phyloP scores from a whole-genome alignment of 352 stramenopile species.

The Globisporangium spiculum region DNA sequence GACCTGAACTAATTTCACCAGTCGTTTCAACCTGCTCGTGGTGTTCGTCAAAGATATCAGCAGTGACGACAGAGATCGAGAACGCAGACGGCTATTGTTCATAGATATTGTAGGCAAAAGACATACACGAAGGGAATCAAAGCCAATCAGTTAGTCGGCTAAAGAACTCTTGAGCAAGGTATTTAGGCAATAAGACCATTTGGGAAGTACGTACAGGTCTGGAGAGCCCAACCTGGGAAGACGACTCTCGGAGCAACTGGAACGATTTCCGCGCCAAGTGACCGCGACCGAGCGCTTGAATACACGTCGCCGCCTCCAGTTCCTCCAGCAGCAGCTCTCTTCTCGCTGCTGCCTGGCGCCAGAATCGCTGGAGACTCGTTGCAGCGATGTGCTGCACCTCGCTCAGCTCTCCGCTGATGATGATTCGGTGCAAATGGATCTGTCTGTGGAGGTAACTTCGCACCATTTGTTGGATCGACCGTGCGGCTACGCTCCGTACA shows the following conservation, averaged over 20 bases:
- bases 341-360: constrained; percentile 23
- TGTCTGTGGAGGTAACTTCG: constrained; percentile 25
- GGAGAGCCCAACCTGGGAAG: constrained; percentile 15
- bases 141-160: background rate
- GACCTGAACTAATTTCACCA: constrained; percentile 1
- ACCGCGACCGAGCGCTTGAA: constrained; percentile 60
- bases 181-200: background rate
- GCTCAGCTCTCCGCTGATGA: constrained; percentile 29
- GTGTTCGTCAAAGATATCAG: constrained; percentile 21
- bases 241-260: constrained; percentile 37
- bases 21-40: constrained; percentile 4
- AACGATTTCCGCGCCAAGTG: constrained; percentile 49
- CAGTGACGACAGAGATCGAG: constrained; percentile 23
- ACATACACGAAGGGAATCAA: background rate
- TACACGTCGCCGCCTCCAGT: constrained; percentile 63
- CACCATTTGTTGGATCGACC: constrained; percentile 46
- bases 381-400: constrained; percentile 59
- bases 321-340: constrained; percentile 31
- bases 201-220: constrained; percentile 15
- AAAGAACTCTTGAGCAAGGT: background rate
- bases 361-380: constrained; percentile 47
- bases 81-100: constrained; percentile 31
- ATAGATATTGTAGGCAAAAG: background rate
- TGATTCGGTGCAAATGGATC: constrained; percentile 23
- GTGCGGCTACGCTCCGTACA: constrained; percentile 47